Evolutionary conservation across 2,329 filamentous ascomycete species (phyloP).

Genomic region (Ophiocordyceps camponoti-leonardi): DNA sequence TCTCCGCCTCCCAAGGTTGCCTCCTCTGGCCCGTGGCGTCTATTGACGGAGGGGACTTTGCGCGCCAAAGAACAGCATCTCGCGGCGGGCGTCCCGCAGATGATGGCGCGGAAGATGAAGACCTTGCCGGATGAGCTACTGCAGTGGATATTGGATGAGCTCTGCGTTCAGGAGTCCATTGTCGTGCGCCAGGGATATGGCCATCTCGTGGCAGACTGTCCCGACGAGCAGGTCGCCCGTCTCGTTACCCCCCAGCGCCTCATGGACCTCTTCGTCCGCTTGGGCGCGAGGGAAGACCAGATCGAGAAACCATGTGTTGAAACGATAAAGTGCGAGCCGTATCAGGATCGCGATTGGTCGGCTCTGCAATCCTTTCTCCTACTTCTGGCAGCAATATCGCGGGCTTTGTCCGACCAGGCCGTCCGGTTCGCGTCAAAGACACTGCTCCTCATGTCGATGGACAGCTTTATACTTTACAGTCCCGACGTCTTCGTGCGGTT

Average conservation of each 20-base stretch:
- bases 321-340: constrained; percentile 10
- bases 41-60: constrained; percentile 26
- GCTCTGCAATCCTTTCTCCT: constrained; percentile 24
- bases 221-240: constrained; percentile 23
- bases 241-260: constrained; percentile 28
- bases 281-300: constrained; percentile 36
- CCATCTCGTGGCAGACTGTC: constrained; percentile 29
- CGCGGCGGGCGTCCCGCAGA: constrained; percentile 42
- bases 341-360: constrained; percentile 26
- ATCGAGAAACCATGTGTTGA: constrained; percentile 14
- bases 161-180: constrained; percentile 35
- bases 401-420: constrained; percentile 15
- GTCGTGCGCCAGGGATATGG: constrained; percentile 44
- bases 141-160: constrained; percentile 45
- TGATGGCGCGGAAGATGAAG: constrained; percentile 19
- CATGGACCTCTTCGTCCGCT: constrained; percentile 33
- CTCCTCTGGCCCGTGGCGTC: constrained; percentile 24
- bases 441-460: constrained; percentile 37
- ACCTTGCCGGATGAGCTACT: constrained; percentile 46
- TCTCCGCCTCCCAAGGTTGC: constrained; percentile 12
- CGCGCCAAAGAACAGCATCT: constrained; percentile 39
- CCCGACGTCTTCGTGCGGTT: constrained; percentile 21
- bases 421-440: constrained; percentile 24
- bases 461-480: constrained; percentile 28
- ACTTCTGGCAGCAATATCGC: constrained; percentile 21